A percentile compares a stretch with the other conserved stretches of the same genome.
Conservation (phyloP, 805 yeast genomes). For the Candida bentonensis region DNA sequence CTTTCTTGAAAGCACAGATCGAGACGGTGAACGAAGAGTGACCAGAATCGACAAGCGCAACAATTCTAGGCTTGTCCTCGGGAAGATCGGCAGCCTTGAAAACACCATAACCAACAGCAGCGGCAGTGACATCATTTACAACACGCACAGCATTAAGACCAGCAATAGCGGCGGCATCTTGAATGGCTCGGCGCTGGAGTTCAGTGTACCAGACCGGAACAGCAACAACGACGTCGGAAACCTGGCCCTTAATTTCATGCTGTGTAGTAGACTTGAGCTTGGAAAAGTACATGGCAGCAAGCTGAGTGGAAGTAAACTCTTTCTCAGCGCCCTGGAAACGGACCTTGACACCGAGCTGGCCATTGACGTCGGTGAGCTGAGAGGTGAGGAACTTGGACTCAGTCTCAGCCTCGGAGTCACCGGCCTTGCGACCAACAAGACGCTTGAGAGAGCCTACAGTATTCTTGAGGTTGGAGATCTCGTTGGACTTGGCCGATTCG, state of each 20-base stretch:
- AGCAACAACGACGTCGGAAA: constrained; percentile 81
- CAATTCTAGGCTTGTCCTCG: constrained; percentile 79
- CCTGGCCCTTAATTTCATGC: constrained; percentile 68
- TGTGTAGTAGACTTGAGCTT: constrained; percentile 71
- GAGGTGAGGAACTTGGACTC: constrained; percentile 68
- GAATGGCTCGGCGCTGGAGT: constrained; percentile 88
- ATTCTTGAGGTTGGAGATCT: constrained; percentile 90
- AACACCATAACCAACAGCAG: constrained; percentile 98
- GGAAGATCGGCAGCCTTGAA: constrained; percentile 87
- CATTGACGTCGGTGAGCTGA: constrained; percentile 55
- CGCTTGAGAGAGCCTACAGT: constrained; percentile 93
- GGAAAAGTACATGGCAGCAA: constrained; percentile 88
- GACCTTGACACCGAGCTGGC: constrained; percentile 74
- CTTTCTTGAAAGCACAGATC: constrained; percentile 83
- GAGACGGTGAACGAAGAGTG: constrained; percentile 89
- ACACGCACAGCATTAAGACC: constrained; percentile 97
- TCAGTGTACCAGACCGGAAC: constrained; percentile 98
- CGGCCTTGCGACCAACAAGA: constrained; percentile 62
- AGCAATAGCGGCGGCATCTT: constrained; percentile 91
- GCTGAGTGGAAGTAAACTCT: constrained; percentile 76
- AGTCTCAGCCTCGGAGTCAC: constrained; percentile 60
- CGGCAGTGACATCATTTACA: constrained; percentile 95
- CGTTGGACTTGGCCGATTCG: constrained; percentile 92
- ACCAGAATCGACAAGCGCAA: constrained; percentile 94
- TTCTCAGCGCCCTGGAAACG: constrained; percentile 66